Evolutionary conservation across 768 basidiomycete species (phyloP).

Genomic region (Russula ochroleuca): DNA sequence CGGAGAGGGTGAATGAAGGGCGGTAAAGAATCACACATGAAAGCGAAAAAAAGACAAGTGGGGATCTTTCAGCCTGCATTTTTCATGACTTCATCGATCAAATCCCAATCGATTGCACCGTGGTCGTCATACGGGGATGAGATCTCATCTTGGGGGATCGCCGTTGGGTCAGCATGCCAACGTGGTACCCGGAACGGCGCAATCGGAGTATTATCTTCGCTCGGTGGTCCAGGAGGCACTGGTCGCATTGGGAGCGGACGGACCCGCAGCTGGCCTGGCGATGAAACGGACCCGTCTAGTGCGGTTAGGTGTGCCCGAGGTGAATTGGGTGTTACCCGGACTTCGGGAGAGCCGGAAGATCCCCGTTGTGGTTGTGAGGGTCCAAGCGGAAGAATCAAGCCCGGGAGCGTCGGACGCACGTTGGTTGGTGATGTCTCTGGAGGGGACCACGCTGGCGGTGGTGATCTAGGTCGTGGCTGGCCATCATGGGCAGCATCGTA

Average conservation of each 20-base stretch:
- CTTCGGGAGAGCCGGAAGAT: not conserved
- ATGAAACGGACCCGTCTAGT: not conserved
- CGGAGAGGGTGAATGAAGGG: not conserved
- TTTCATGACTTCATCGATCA: slow-evolving; percentile 28
- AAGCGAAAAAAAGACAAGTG: not conserved
- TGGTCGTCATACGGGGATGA: slow-evolving; percentile 14
- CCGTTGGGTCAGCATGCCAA: slow-evolving; percentile 3
- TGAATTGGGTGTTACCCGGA: not conserved
- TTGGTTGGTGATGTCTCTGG: not conserved
- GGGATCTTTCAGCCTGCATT: slow-evolving; percentile 1
- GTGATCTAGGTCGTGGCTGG: slow-evolving; percentile 7
- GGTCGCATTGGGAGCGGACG: slow-evolving; percentile 17
- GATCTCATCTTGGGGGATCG: slow-evolving; percentile 2
- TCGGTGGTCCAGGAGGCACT: slow-evolving; percentile 23
- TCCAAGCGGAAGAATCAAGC: not conserved
- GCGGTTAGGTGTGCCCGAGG: not conserved
- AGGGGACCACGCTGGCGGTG: slow-evolving; percentile 25
- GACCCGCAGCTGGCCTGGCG: slow-evolving; percentile 3
- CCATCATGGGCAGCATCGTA: not conserved
- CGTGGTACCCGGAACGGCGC: not conserved
- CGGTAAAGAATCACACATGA: not conserved
- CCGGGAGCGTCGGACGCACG: slow-evolving; percentile 10
- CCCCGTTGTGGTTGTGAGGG: not conserved
- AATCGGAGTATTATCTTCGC: slow-evolving; percentile 25
- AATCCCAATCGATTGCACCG: slow-evolving; percentile 26